phyloP scores from a whole-genome alignment of 208 protist species.

The Leishmania mexicana region DNA sequence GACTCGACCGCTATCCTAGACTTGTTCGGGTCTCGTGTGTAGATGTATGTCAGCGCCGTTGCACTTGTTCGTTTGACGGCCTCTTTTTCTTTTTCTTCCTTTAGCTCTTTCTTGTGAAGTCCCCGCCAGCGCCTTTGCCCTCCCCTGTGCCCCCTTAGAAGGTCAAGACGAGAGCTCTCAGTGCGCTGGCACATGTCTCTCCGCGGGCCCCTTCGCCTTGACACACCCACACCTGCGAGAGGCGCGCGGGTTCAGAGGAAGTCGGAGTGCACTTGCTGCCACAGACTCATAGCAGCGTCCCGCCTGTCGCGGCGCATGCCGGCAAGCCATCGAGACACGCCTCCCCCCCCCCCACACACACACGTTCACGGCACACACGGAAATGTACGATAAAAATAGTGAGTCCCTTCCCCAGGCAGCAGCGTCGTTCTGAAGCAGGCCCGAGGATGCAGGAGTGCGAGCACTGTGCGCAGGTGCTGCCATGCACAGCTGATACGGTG shows the following conservation, averaged over 20 bases:
- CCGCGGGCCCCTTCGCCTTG: neutral
- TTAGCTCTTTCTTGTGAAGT: neutral
- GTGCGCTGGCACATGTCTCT: neutral
- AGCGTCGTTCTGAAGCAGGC: neutral
- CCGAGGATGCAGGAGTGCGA: neutral
- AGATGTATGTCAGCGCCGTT: conserved; percentile 19
- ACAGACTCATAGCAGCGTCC: neutral
- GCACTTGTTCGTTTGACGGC: neutral
- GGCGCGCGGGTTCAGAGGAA: neutral
- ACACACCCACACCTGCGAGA: neutral
- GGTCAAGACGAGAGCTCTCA: neutral
- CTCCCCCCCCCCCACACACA: too few relatives aligned
- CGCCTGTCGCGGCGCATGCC: neutral
- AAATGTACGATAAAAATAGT: neutral
- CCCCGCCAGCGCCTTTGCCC: neutral
- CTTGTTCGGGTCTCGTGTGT: conserved; percentile 69
- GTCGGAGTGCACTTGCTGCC: neutral
- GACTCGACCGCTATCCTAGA: conserved; percentile 35
- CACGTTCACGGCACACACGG: neutral
- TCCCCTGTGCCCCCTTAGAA: neutral
- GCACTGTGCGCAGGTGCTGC: neutral
- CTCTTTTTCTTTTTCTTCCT: neutral
- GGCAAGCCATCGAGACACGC: neutral
- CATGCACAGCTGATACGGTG: neutral
- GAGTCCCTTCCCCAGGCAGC: neutral